These are phyloP conservation scores for Verticillium isaacii DNA, from an alignment of 2,329 filamentous ascomycete species.

Conservation along the genomic window DNA sequence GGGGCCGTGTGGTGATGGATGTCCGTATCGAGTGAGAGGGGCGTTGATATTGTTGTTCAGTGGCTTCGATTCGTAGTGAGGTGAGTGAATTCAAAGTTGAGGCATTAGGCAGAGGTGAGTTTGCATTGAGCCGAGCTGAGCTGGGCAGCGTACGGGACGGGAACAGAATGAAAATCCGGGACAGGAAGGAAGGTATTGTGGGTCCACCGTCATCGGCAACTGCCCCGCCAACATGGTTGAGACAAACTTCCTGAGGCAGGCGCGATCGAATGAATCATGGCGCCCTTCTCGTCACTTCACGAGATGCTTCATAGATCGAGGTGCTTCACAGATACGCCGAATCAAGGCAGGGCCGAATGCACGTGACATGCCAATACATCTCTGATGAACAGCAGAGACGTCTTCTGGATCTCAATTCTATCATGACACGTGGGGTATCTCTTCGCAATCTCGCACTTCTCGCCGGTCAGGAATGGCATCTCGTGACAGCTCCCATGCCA, in stretches of 20 bases:
- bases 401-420: background rate
- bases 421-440: background rate
- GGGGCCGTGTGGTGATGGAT: background rate
- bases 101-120: background rate
- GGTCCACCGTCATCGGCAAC: background rate
- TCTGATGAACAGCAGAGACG: too few relatives aligned
- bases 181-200: background rate
- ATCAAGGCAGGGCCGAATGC: too few relatives aligned
- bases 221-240: background rate
- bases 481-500: background rate
- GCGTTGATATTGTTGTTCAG: background rate
- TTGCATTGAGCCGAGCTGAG: background rate
- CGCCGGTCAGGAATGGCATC: background rate
- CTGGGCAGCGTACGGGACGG: background rate
- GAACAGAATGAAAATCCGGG: background rate
- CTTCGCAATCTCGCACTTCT: background rate
- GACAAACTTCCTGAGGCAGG: too few relatives aligned
- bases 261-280: background rate
- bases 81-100: background rate
- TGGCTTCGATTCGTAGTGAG: too few relatives aligned
- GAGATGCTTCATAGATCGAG: too few relatives aligned
- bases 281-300: background rate
- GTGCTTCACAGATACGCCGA: too few relatives aligned
- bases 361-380: background rate
- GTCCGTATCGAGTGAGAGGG: background rate